Evolutionary conservation across 768 basidiomycete genomes (phyloP).

Genomic region (Pisolithus orientalis): DNA sequence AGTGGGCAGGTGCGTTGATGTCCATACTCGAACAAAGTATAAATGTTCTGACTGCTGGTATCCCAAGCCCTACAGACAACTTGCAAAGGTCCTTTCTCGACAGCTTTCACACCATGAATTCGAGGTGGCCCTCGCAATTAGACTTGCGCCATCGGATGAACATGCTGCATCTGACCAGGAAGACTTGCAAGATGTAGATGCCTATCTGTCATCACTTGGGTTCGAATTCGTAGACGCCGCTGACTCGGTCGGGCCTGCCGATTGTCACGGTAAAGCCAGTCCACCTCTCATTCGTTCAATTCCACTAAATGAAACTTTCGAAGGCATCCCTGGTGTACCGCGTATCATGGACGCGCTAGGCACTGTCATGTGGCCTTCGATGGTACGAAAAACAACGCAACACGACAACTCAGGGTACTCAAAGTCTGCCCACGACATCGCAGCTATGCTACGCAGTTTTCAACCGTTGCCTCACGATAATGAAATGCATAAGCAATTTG

Average conservation of each 20-base stretch:
- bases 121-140: constrained; percentile 69
- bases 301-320: neutral
- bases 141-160: constrained; percentile 30
- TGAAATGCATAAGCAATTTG: constrained; percentile 45
- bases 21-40: neutral
- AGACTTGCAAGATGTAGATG: constrained; percentile 55
- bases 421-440: constrained; percentile 15
- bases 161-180: constrained; percentile 26
- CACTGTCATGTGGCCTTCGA: constrained; percentile 86
- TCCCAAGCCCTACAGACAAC: constrained; percentile 51
- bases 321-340: constrained; percentile 50
- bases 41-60: neutral
- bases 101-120: constrained; percentile 48
- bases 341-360: constrained; percentile 75
- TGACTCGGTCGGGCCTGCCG: constrained; percentile 4
- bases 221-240: constrained; percentile 68
- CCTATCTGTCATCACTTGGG: constrained; percentile 58
- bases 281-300: neutral
- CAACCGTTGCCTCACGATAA: constrained; percentile 21
- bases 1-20: constrained; percentile 51
- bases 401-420: neutral
- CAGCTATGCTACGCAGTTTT: constrained; percentile 11
- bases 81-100: constrained; percentile 43
- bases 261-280: constrained; percentile 13
- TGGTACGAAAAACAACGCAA: constrained; percentile 36